phyloP scores from a whole-genome alignment of 495 filamentous ascomycete species.

The Trypethelium eluteriae region DNA sequence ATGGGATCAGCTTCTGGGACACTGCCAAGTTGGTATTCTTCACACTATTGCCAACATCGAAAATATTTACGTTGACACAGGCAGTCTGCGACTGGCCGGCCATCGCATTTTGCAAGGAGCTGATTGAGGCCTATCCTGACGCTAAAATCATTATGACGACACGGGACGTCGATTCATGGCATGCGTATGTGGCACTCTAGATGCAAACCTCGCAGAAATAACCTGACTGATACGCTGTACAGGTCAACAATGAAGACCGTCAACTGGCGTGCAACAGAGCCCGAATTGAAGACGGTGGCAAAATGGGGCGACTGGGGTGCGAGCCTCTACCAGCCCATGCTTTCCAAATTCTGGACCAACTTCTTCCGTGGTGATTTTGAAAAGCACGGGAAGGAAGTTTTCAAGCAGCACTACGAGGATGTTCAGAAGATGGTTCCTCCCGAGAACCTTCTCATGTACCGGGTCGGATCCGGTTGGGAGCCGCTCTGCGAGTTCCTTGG shows the following conservation, averaged over 20 bases:
- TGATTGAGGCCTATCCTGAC: slow-evolving; percentile 62
- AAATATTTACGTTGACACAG: slow-evolving; percentile 26
- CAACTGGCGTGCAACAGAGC: slow-evolving; percentile 32
- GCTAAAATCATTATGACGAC: slow-evolving; percentile 60
- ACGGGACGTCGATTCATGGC: slow-evolving; percentile 54
- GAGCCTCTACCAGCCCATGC: slow-evolving; percentile 34
- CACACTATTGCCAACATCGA: slow-evolving; percentile 13
- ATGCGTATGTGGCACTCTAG: slow-evolving; percentile 35
- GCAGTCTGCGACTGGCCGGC: slow-evolving; percentile 62
- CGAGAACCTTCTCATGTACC: slow-evolving; percentile 57
- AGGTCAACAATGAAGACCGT: slow-evolving; percentile 40
- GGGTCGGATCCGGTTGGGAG: slow-evolving; percentile 58
- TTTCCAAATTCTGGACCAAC: slow-evolving; percentile 28
- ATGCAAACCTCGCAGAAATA: not conserved
- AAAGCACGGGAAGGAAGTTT: slow-evolving; percentile 31
- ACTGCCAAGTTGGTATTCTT: slow-evolving; percentile 44
- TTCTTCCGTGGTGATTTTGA: slow-evolving; percentile 34
- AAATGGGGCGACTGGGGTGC: slow-evolving; percentile 32
- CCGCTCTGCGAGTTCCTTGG: slow-evolving; percentile 62
- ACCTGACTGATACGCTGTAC: slow-evolving; percentile 6
- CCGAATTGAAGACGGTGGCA: slow-evolving; percentile 29
- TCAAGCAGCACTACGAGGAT: slow-evolving; percentile 30
- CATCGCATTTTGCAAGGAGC: slow-evolving; percentile 56
- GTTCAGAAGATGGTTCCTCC: slow-evolving; percentile 30
- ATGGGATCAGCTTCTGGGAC: slow-evolving; percentile 60